Conservation (phyloP, 2,329 filamentous ascomycete genomes). For the Hypoxylon sp. region DNA sequence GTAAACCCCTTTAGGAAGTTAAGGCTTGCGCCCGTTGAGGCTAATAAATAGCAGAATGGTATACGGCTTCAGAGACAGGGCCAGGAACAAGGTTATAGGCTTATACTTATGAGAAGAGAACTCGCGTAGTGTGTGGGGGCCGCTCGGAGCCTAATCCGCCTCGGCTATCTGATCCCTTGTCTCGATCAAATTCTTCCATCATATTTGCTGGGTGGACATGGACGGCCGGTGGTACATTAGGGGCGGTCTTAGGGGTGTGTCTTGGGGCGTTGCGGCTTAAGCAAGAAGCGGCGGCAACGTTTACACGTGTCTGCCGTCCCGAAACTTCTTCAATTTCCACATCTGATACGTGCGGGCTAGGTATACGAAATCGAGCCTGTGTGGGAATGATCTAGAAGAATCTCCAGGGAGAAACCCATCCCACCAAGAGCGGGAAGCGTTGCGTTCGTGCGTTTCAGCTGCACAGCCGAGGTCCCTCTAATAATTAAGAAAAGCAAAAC, state of each 20-base stretch:
- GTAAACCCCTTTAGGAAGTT: conserved; percentile 14
- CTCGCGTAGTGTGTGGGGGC: neutral
- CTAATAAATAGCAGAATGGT: neutral
- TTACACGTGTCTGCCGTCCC: conserved; percentile 17
- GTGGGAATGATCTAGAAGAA: conserved; percentile 29
- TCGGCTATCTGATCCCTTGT: neutral
- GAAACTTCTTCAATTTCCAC: conserved; percentile 5
- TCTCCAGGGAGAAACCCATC: conserved; percentile 16
- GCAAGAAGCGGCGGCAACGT: neutral
- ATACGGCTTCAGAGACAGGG: too few species aligned
- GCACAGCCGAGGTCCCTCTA: conserved; percentile 11
- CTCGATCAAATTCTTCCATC: neutral
- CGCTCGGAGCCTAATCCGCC: neutral
- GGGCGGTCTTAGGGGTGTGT: too few species aligned
- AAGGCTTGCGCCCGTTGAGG: conserved; percentile 20
- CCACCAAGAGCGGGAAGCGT: conserved; percentile 31
- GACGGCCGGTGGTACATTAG: neutral
- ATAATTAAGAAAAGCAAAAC: conserved; percentile 6
- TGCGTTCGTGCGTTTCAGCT: conserved; percentile 32
- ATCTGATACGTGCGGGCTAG: conserved; percentile 1
- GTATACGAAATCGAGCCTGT: conserved; percentile 9
- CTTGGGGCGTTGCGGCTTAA: conserved; percentile 28
- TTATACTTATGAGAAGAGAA: neutral
- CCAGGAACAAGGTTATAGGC: neutral
- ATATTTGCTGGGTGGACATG: too few species aligned